Conservation (phyloP, 2,329 filamentous ascomycete species). For the Coleophoma cylindrospora region DNA sequence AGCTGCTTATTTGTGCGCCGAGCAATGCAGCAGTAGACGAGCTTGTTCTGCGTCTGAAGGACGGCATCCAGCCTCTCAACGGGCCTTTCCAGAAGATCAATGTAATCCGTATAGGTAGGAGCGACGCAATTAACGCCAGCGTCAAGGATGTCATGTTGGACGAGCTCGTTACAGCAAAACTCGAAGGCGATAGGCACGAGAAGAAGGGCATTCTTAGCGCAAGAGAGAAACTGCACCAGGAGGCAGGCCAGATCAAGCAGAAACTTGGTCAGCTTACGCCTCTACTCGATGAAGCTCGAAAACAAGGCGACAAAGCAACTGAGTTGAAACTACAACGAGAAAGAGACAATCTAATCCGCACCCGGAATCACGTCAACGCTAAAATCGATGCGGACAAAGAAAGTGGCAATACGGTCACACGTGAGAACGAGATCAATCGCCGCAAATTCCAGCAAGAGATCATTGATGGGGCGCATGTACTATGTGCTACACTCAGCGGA, state of each 20-base stretch:
- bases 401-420: conserved; percentile 72
- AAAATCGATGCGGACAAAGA: conserved; percentile 87
- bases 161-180: conserved; percentile 74
- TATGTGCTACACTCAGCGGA: conserved; percentile 92
- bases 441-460: conserved; percentile 86
- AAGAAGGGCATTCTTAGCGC: conserved; percentile 47
- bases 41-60: conserved; percentile 85
- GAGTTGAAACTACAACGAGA: conserved; percentile 63
- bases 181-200: conserved; percentile 56
- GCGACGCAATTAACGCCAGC: conserved; percentile 84
- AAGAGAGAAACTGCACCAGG: conserved; percentile 55
- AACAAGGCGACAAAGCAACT: conserved; percentile 40
- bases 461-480: conserved; percentile 82
- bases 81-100: conserved; percentile 74
- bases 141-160: conserved; percentile 92
- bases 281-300: conserved; percentile 63
- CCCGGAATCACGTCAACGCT: conserved; percentile 70
- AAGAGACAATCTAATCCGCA: conserved; percentile 72
- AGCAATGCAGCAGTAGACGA: conserved; percentile 98
- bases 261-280: conserved; percentile 67
- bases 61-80: conserved; percentile 72
- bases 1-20: conserved; percentile 92
- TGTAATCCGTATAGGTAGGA: conserved; percentile 83
- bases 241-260: conserved; percentile 68
- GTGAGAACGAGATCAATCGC: conserved; percentile 81